Evolutionary conservation across 352 stramenopile species (phyloP).

Genomic region (Halophytophthora batemanensis): DNA sequence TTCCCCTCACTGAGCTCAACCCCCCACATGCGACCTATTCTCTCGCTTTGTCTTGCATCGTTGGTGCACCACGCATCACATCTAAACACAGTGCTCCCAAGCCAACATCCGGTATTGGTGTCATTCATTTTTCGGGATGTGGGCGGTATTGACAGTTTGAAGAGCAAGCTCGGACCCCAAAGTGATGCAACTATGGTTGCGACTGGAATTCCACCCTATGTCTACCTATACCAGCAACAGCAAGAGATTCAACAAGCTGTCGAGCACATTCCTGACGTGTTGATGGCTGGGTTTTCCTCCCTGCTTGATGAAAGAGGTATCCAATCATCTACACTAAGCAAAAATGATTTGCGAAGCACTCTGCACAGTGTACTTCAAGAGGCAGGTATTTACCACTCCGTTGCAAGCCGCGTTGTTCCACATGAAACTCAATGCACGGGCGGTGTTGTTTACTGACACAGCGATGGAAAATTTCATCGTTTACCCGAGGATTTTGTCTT

Average conservation of each 20-base stretch:
- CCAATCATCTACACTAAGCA: not conserved
- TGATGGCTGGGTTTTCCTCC: conserved; percentile 4
- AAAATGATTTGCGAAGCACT: conserved; percentile 3
- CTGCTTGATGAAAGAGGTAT: conserved; percentile 8
- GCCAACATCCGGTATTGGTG: conserved; percentile 1
- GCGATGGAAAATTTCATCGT: conserved; percentile 5
- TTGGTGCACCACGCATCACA: conserved; percentile 3
- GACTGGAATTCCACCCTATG: conserved; percentile 6
- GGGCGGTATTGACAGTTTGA: not conserved
- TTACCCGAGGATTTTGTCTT: conserved; percentile 8
- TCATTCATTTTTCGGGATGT: conserved; percentile 5
- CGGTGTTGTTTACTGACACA: conserved; percentile 1
- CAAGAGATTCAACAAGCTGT: conserved; percentile 4
- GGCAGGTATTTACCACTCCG: too few species aligned
- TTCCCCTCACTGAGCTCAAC: conserved; percentile 5
- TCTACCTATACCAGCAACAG: conserved; percentile 5
- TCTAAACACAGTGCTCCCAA: not conserved
- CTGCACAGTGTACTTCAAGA: too few species aligned
- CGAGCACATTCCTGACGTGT: conserved; percentile 5
- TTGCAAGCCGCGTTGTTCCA: conserved; percentile 2
- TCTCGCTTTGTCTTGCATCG: conserved; percentile 7
- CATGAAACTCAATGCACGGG: not conserved
- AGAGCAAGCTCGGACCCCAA: not conserved
- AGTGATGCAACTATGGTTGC: not conserved
- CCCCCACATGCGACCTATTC: not conserved